Conservation (phyloP, 331 rosid genomes). For the Acacia concinna region DNA sequence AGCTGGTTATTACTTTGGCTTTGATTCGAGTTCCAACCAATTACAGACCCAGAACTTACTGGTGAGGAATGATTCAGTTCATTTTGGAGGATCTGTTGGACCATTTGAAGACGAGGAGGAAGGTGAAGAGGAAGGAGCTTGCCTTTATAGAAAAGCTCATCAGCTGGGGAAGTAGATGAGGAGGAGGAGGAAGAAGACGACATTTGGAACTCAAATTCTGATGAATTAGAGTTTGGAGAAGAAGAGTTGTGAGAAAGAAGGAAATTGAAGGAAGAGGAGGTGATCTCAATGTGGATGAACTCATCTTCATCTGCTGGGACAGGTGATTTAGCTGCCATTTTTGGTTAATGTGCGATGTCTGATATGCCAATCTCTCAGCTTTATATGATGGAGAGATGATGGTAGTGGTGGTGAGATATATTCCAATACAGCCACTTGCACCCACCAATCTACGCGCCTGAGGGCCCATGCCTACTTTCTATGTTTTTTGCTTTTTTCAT, state of each 20-base stretch:
- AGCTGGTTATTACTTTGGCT: neutral
- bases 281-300: slow-evolving; percentile 84
- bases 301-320: slow-evolving; percentile 61
- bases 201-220: slow-evolving; percentile 97
- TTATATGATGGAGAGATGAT: slow-evolving; percentile 37
- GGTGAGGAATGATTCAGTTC: neutral
- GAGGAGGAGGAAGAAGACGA: slow-evolving; percentile 27
- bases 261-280: slow-evolving; percentile 54
- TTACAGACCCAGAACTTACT: neutral
- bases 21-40: neutral
- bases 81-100: slow-evolving; percentile 13
- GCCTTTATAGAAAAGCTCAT: slow-evolving; percentile 95
- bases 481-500: neutral
- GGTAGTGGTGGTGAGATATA: neutral
- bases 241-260: slow-evolving; percentile 42
- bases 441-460: neutral
- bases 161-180: slow-evolving; percentile 94
- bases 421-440: neutral
- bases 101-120: slow-evolving; percentile 37
- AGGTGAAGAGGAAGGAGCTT: slow-evolving; percentile 97
- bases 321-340: slow-evolving; percentile 60
- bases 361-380: slow-evolving; percentile 38
- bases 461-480: neutral
- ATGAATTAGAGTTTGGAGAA: slow-evolving; percentile 20
- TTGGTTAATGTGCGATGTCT: slow-evolving; percentile 5